These are phyloP conservation scores for Austroboletus olivaceoglutinosus DNA, from an alignment of 1,284 basidiomycete genomes.

Conservation along the genomic window DNA sequence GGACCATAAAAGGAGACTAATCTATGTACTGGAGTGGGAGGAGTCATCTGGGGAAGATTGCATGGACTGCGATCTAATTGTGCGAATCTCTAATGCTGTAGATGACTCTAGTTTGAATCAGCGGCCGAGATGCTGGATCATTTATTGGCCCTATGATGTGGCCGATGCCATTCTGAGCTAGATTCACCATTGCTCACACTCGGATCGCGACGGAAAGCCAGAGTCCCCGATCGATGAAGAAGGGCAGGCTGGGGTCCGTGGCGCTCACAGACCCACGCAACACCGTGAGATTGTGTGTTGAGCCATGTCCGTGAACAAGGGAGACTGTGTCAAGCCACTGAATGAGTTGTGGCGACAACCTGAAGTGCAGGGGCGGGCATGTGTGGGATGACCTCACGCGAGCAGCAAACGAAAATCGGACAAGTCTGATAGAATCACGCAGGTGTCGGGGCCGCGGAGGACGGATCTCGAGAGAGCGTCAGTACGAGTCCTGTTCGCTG, in stretches of 20 bases:
- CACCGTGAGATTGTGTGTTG: conserved; percentile 11
- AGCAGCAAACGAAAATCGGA: too few relatives aligned
- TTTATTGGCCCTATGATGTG: too few relatives aligned
- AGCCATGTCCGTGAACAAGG: not conserved
- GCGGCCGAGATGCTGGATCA: not conserved
- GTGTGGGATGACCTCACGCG: not conserved
- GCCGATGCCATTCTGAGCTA: not conserved
- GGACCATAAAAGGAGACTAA: conserved; percentile 4
- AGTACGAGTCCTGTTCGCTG: conserved; percentile 6
- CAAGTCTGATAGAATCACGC: not conserved
- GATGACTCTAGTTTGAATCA: conserved; percentile 3
- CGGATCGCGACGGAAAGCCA: conserved; percentile 3
- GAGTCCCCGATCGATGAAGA: not conserved
- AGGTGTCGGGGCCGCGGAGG: conserved; percentile 20
- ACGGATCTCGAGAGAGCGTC: conserved; percentile 2
- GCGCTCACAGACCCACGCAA: conserved; percentile 18
- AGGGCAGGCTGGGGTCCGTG: conserved; percentile 19
- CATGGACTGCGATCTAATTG: conserved; percentile 7
- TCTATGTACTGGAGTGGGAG: not conserved
- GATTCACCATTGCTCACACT: not conserved
- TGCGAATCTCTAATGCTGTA: conserved; percentile 1
- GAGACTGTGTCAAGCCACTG: conserved; percentile 27
- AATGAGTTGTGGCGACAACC: conserved; percentile 22
- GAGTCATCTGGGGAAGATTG: conserved; percentile 4
- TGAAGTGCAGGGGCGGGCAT: not conserved